Evolutionary conservation across 176 grass and related monocot species (phyloP), one percentile per base, ranked within the genome.

Genomic region (Chloris gayana): DNA sequence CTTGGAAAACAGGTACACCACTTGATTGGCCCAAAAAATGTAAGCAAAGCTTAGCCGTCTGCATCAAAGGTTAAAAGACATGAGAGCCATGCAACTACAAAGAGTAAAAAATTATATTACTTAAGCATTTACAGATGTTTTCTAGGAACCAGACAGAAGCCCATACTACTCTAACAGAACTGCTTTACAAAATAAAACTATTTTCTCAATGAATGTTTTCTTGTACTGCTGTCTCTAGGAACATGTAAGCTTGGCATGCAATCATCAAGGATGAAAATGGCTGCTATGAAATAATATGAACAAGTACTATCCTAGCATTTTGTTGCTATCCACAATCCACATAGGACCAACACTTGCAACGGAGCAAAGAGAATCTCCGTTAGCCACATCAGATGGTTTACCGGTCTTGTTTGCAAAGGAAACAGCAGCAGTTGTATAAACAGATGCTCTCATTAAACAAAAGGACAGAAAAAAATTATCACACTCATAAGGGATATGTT

Each of bases 341-440:
- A 73, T 72, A 69, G 70, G 80, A 14, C 64, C 60, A 45, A 3
- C 59, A 81, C 70, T 53, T 61, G 75, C 49, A 78, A 37, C 2
- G 0, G 72, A 86, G 56, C 44, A 84, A 72, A 75, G 35, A 73
- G 57, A 80, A 58, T 64, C 30, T 85, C 68, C 59, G 76, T 74
- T 69, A 56, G 76, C 32, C 26, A 75, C 38, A 32, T 76, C 41
- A 76, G 46, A 79, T 74, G 45, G 14, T 77, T 74, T 62, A 46
- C 72, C 60, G 9, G 62, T 74, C 27, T 84, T 59, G 9, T 57
- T 44, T 67, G 29, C 64, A 82, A 65, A 29, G 37, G n/a, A 85
- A 56, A 84, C 49, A 56, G 19, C 26, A 81, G 49, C 64, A 46
- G 21, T 38, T 58, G 75, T 78, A 79, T 65, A 93, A 80, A 87